These are phyloP conservation scores for Synchytrium microbalum DNA, from an alignment of 371 early-diverging fungal genomes.

Conservation along the genomic window DNA sequence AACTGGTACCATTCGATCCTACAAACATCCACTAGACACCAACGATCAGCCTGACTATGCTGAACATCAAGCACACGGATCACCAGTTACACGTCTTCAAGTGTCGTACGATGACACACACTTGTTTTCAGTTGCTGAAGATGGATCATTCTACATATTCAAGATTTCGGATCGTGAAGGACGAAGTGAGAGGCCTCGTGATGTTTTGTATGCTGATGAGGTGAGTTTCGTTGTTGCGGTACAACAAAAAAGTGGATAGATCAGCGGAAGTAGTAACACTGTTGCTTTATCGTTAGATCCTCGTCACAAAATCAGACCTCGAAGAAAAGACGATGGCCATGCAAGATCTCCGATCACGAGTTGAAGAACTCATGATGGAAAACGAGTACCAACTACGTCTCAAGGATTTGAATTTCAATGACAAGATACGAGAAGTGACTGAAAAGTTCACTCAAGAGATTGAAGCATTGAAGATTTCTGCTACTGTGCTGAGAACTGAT, in stretches of 20 bases:
- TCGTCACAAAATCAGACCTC: constrained; percentile 23
- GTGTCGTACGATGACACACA: constrained; percentile 24
- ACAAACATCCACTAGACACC: constrained; percentile 4
- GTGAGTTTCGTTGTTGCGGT: constrained; percentile 3
- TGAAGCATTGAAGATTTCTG: constrained; percentile 22
- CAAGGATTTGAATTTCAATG: constrained; percentile 21
- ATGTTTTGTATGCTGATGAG: constrained; percentile 13
- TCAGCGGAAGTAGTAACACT: background rate
- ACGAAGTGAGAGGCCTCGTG: background rate
- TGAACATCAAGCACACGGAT: constrained; percentile 24
- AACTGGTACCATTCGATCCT: constrained; percentile 11
- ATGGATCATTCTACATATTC: constrained; percentile 22
- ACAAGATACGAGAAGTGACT: constrained; percentile 24
- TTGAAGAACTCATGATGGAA: constrained; percentile 29
- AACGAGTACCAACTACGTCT: constrained; percentile 26
- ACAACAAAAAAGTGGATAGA: background rate
- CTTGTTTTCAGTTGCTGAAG: constrained; percentile 24
- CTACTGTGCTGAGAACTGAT: constrained; percentile 21
- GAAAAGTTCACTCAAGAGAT: constrained; percentile 27
- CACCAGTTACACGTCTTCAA: constrained; percentile 17
- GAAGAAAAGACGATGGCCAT: constrained; percentile 22
- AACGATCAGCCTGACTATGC: constrained; percentile 10
- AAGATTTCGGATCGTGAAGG: constrained; percentile 26
- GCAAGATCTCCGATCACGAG: constrained; percentile 16
- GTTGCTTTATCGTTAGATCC: constrained; percentile 13